Evolutionary conservation across 441 rosid genomes (phyloP).

Genomic region (Gossypium trilobum): DNA sequence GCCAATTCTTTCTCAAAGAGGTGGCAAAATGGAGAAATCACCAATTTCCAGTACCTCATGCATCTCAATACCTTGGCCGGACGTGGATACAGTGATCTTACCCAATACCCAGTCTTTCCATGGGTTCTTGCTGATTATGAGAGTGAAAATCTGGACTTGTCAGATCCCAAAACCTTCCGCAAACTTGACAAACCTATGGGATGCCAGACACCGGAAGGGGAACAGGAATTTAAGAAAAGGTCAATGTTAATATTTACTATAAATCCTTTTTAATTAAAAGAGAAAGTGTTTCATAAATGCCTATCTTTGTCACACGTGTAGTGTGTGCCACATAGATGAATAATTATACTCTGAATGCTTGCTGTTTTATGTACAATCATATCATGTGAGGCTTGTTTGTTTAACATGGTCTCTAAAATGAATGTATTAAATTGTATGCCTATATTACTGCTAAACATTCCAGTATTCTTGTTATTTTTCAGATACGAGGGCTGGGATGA

Average conservation of each 20-base stretch:
- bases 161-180: conserved; percentile 79
- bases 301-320: neutral
- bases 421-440: neutral
- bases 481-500: conserved; percentile 99
- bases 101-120: conserved; percentile 99
- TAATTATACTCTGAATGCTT: neutral
- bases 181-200: conserved; percentile 98
- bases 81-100: conserved; percentile 98
- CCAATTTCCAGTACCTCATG: conserved; percentile 99
- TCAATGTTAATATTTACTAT: conserved; percentile 17
- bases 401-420: neutral
- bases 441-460: conserved; percentile 8
- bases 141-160: conserved; percentile 76
- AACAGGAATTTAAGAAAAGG: conserved; percentile 98
- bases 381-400: neutral
- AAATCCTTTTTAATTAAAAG: neutral
- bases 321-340: neutral
- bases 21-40: conserved; percentile 99
- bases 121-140: conserved; percentile 99
- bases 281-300: neutral
- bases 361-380: conserved; percentile 6
- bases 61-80: conserved; percentile 99
- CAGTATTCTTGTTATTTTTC: conserved; percentile 23
- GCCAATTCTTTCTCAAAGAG: conserved; percentile 98
- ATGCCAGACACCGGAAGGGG: conserved; percentile 95